Evolutionary conservation across 2,329 filamentous ascomycete genomes (phyloP).

Genomic region (Aspergillus clavatus): DNA sequence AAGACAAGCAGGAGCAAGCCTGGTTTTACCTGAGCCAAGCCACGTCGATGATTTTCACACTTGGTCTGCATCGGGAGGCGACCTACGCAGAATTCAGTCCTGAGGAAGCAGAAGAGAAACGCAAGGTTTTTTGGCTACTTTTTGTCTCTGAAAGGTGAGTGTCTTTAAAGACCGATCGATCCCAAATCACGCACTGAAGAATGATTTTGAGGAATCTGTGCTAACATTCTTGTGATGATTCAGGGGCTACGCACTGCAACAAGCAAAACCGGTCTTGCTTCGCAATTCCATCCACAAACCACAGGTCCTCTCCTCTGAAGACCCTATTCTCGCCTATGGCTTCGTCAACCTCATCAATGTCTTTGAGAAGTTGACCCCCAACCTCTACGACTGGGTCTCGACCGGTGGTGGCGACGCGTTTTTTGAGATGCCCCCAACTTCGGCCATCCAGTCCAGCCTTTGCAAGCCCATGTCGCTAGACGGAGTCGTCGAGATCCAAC

Average conservation of each 20-base stretch:
- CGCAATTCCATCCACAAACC: constrained; percentile 61
- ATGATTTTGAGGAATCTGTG: background rate
- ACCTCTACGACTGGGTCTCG: constrained; percentile 37
- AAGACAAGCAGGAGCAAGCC: constrained; percentile 69
- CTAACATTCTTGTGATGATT: background rate
- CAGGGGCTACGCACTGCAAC: constrained; percentile 67
- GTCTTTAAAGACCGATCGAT: no score
- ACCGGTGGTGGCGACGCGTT: constrained; percentile 30
- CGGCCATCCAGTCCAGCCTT: constrained; percentile 50
- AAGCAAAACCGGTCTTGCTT: constrained; percentile 64
- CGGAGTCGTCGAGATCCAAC: constrained; percentile 58
- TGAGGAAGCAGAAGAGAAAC: constrained; percentile 58
- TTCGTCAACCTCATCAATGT: constrained; percentile 39
- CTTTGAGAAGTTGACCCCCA: constrained; percentile 36
- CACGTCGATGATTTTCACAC: constrained; percentile 56
- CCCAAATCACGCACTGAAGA: background rate
- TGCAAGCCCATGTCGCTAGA: constrained; percentile 53
- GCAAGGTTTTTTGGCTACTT: constrained; percentile 68
- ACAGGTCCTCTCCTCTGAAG: constrained; percentile 59
- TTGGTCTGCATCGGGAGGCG: constrained; percentile 42
- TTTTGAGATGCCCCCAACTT: constrained; percentile 26
- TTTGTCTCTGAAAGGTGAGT: constrained; percentile 64
- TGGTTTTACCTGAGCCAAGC: constrained; percentile 78
- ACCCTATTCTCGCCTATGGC: constrained; percentile 37
- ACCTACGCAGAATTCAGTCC: constrained; percentile 46